phyloP scores from a whole-genome alignment of 257 asterid genomes.

The Capsicum rhomboideum region DNA sequence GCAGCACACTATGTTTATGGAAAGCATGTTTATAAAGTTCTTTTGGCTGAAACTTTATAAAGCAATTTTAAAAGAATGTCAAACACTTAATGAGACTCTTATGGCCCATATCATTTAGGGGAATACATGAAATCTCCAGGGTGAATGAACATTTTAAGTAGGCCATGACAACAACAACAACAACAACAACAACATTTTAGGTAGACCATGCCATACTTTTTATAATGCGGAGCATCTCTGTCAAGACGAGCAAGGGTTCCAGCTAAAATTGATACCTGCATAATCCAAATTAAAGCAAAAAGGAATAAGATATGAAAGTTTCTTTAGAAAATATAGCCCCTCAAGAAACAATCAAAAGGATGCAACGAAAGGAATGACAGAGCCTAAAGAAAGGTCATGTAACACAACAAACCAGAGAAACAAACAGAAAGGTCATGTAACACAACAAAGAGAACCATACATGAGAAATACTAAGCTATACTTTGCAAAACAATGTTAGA shows the following conservation, averaged over 20 bases:
- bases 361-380: neutral
- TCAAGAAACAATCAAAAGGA: neutral
- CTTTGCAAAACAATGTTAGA: neutral
- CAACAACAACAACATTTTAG: neutral
- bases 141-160: neutral
- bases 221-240: conserved; percentile 95
- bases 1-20: neutral
- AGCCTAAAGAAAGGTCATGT: neutral
- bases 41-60: neutral
- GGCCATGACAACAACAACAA: no score
- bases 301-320: neutral
- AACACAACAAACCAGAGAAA: neutral
- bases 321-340: neutral
- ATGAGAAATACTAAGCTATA: neutral
- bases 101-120: neutral
- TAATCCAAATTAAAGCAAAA: neutral
- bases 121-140: neutral
- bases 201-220: conserved; percentile 47
- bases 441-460: neutral
- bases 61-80: neutral
- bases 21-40: neutral
- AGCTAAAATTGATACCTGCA: conserved; percentile 95
- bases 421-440: neutral
- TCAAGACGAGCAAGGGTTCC: conserved; percentile 99
- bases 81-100: neutral